phyloP scores from a whole-genome alignment of 192 early-diverging fungal genomes.

The Coemansia sp. region DNA sequence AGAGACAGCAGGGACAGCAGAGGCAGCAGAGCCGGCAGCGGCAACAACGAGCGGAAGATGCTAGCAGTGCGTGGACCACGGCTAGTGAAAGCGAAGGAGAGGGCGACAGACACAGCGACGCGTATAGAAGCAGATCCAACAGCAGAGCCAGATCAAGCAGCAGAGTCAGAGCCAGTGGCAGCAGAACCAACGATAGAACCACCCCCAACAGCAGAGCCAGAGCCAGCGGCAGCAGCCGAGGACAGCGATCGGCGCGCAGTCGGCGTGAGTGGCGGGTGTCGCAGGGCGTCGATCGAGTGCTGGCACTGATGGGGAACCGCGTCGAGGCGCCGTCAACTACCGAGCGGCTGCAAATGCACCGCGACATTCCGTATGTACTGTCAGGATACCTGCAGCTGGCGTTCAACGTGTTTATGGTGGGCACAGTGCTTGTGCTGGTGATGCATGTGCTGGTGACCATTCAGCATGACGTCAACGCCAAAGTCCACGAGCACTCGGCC shows the following conservation, averaged over 20 bases:
- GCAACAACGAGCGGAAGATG: slow-evolving; percentile 11
- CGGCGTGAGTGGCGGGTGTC: slow-evolving; percentile 25
- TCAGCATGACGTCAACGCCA: slow-evolving; percentile 69
- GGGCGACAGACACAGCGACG: background rate
- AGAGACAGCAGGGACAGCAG: slow-evolving; percentile 4
- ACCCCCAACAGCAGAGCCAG: background rate
- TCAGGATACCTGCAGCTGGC: slow-evolving; percentile 69
- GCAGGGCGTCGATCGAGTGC: slow-evolving; percentile 39
- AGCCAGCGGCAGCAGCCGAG: slow-evolving; percentile 3
- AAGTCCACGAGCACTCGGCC: slow-evolving; percentile 63
- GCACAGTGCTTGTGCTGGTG: slow-evolving; percentile 60
- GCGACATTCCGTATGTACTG: slow-evolving; percentile 51
- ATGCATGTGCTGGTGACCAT: slow-evolving; percentile 69
- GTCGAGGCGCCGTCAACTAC: slow-evolving; percentile 35
- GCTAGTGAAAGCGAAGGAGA: slow-evolving; percentile 11
- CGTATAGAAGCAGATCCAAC: background rate
- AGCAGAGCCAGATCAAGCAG: background rate
- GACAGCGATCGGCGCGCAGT: slow-evolving; percentile 11
- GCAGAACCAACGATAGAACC: background rate
- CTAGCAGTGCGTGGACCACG: slow-evolving; percentile 24
- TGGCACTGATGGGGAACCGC: slow-evolving; percentile 42
- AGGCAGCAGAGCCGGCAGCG: slow-evolving; percentile 6
- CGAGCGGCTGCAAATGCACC: slow-evolving; percentile 48
- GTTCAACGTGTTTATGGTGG: slow-evolving; percentile 68
- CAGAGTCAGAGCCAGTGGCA: slow-evolving; percentile 1